These are phyloP conservation scores for Phytophthora pisi DNA, from an alignment of 352 stramenopile genomes.

Conservation along the genomic window DNA sequence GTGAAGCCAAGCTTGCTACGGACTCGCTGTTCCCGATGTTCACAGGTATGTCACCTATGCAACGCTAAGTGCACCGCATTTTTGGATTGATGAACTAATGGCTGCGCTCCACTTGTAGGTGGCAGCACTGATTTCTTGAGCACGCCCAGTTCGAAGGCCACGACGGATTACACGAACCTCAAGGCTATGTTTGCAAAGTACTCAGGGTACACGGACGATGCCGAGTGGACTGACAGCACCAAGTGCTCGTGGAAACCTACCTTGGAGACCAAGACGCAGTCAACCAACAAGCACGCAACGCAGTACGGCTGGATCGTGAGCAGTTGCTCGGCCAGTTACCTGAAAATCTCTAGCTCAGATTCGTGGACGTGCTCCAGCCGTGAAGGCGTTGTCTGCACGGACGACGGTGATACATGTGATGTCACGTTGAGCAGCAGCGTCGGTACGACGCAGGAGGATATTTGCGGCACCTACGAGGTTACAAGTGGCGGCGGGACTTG, in stretches of 20 bases:
- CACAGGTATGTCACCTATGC: conserved; percentile 44
- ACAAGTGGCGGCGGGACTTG: conserved; percentile 69
- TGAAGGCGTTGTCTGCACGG: conserved; percentile 74
- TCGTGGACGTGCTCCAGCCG: conserved; percentile 76
- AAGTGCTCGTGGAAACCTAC: conserved; percentile 73
- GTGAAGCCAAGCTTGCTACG: conserved; percentile 73
- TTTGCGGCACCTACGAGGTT: conserved; percentile 78
- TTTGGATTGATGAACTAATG: conserved; percentile 13
- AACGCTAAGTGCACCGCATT: neutral
- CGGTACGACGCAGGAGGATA: conserved; percentile 76
- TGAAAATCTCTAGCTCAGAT: conserved; percentile 69
- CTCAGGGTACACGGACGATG: conserved; percentile 51
- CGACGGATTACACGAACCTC: conserved; percentile 76
- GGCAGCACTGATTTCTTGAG: conserved; percentile 67
- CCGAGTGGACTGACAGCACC: conserved; percentile 57
- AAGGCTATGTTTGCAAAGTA: conserved; percentile 77
- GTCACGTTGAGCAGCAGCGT: conserved; percentile 52
- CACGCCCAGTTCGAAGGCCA: conserved; percentile 63
- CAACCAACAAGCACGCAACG: conserved; percentile 60
- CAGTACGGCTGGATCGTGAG: conserved; percentile 70
- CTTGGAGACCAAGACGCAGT: conserved; percentile 59
- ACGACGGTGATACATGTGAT: conserved; percentile 69
- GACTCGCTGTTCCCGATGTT: conserved; percentile 86
- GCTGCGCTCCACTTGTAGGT: conserved; percentile 35
- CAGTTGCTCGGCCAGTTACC: conserved; percentile 49